These are phyloP conservation scores for Wickerhamomyces tratensis DNA, from an alignment of 805 yeast genomes.

Conservation along the genomic window DNA sequence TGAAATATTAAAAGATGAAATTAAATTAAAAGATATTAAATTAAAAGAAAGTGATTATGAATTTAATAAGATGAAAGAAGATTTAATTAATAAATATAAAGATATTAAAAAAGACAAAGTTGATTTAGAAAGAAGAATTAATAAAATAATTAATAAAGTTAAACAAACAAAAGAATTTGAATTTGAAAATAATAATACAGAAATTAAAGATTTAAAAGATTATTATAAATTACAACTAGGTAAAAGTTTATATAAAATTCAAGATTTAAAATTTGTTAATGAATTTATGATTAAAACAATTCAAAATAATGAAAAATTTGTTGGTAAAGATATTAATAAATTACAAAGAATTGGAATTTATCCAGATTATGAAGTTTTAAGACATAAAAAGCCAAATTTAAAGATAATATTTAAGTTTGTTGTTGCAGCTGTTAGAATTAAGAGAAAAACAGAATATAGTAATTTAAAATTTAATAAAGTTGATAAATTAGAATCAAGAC, in stretches of 20 bases:
- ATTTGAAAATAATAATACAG: conserved; percentile 1
- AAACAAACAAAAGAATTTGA: conserved; percentile 11
- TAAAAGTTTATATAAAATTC: conserved; percentile 27
- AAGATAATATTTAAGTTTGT: conserved; percentile 23
- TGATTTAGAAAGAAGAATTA: conserved; percentile 21
- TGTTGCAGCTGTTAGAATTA: conserved; percentile 27
- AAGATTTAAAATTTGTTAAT: conserved; percentile 26
- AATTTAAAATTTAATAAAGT: conserved; percentile 10
- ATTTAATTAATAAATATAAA: conserved; percentile 18
- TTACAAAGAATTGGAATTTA: conserved; percentile 17
- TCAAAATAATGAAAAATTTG: conserved; percentile 13
- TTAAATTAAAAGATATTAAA: conserved; percentile 11
- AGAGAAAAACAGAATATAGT: conserved; percentile 20
- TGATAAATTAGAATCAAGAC: conserved; percentile 3
- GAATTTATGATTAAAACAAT: conserved; percentile 21
- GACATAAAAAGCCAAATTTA: conserved; percentile 14
- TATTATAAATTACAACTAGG: conserved; percentile 37
- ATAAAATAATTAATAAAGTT: conserved; percentile 18
- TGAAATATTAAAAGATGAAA: conserved; percentile 4
- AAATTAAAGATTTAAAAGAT: conserved; percentile 20
- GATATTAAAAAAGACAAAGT: conserved; percentile 16
- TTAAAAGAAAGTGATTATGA: conserved; percentile 8
- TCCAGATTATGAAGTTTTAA: conserved; percentile 17
- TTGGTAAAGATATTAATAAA: conserved; percentile 17
- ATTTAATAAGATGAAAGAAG: conserved; percentile 23